A percentile compares a stretch with the other conserved stretches of the same genome.
Evolutionary conservation across 2,329 filamentous ascomycete genomes (phyloP).

Genomic region (Pezicula neosporulosa): DNA sequence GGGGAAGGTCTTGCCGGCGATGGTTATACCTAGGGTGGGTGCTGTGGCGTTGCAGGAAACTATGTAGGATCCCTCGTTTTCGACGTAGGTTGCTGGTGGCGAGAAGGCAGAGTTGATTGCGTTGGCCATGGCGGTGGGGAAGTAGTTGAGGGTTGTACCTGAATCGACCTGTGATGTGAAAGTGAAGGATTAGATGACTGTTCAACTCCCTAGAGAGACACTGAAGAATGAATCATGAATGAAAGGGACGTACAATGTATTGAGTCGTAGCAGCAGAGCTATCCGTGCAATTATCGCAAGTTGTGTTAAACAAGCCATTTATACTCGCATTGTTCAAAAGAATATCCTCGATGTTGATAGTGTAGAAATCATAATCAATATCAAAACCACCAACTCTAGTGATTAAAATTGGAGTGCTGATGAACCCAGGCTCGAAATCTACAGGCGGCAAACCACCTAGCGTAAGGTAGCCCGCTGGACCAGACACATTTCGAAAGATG

Average conservation of each 20-base stretch:
- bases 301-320: no score
- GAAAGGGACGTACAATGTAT: no score
- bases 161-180: not conserved
- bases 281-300: no score
- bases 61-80: not conserved
- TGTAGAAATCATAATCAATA: no score
- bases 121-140: no score
- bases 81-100: not conserved
- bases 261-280: no score
- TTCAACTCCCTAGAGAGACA: no score
- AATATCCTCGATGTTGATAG: no score
- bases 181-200: no score
- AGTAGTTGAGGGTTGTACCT: no score
- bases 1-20: not conserved
- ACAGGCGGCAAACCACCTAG: constrained; percentile 47
- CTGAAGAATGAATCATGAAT: no score
- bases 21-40: not conserved
- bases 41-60: not conserved
- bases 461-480: constrained; percentile 39
- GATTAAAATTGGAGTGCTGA: constrained; percentile 13
- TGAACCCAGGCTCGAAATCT: constrained; percentile 3
- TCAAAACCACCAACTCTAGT: not conserved
- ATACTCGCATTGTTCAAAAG: no score
- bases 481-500: constrained; percentile 30
- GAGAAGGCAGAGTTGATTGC: not conserved